A percentile compares a stretch with the other conserved stretches of the same genome.
Conservation (phyloP, 1,284 basidiomycete species). For the Somion occarium region DNA sequence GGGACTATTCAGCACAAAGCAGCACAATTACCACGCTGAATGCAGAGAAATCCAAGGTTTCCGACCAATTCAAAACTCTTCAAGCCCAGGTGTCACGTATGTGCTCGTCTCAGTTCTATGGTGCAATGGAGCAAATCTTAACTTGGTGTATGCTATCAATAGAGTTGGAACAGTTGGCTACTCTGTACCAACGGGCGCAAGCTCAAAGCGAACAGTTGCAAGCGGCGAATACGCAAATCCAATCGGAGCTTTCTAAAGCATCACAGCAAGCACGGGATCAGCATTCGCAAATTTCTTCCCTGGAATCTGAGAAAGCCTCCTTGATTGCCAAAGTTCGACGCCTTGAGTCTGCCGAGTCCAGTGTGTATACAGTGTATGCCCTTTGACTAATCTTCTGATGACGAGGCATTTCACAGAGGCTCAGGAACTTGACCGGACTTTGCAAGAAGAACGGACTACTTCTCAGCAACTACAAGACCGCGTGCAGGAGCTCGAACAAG, state of each 20-base stretch:
- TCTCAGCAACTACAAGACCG: conserved; percentile 17
- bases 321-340: conserved; percentile 12
- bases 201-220: not conserved
- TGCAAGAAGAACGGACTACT: conserved; percentile 19
- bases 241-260: not conserved
- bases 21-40: too few species aligned
- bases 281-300: conserved; percentile 13
- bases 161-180: conserved; percentile 5
- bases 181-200: not conserved
- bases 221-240: not conserved
- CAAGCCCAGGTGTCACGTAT: too few species aligned
- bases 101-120: too few species aligned
- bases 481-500: conserved; percentile 19
- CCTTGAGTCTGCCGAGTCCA: conserved; percentile 11
- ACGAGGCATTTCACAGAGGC: too few species aligned
- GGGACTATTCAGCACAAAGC: too few species aligned
- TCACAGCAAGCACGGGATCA: conserved; percentile 4
- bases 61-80: too few species aligned
- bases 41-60: too few species aligned
- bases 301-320: conserved; percentile 15
- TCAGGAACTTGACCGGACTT: conserved; percentile 12
- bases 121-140: too few species aligned
- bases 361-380: conserved; percentile 8
- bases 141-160: too few species aligned
- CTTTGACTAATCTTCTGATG: not conserved